Evolutionary conservation across 2,329 filamentous ascomycete species (phyloP), one percentile per base, ranked within the genome.

Genomic region (Chrysoporthe cubensis): DNA sequence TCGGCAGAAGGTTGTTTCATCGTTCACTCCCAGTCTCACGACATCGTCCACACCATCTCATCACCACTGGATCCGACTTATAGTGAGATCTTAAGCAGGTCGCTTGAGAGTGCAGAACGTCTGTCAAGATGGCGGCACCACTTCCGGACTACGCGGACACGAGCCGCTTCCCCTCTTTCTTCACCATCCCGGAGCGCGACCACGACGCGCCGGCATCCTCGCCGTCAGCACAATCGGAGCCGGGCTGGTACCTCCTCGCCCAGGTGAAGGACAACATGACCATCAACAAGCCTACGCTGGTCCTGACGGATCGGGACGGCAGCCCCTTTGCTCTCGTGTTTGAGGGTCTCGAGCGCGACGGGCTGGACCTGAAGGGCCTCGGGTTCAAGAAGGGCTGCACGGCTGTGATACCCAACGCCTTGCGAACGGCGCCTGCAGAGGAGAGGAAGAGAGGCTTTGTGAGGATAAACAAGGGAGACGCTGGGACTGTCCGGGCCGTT

Each of bases 271-370:
- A 84, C 69, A 78, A 84, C 74, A 81, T 80, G 75, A 81, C 83
- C 52, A 82, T 85, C 71, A 84, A 78, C 26, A 81, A 84, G 70
- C 83, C 83, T 6, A 85, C 83, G 4, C 78, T 84, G 1, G 80
- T 84, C 63, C 78, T 79, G 21, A 74, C 76, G 44, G 83, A 85
- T 76, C 74, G 77, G 46, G 70, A 72, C 52, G 75, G 76, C 52
- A 71, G 73, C 26, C 76, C 80, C 44, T 84, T 84, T 70, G 83
- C 83, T 2, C 76, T 85, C 8, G 79, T 81, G 0, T 85, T 83
- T 66, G 80, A 81, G 67, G 80, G 81, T 43, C 70, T 74, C 34
- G 78, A 71, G 11, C 74, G 78, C 48, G 77, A 77, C 68, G 74
- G 77, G 7, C 72, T 78, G 70, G 72, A 79, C 75, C 58, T 82